Percentiles rank a stretch among this genome's conserved stretches.
Evolutionary conservation across 208 protist species (phyloP).

Genomic region (Paratrypanosoma confusum): DNA sequence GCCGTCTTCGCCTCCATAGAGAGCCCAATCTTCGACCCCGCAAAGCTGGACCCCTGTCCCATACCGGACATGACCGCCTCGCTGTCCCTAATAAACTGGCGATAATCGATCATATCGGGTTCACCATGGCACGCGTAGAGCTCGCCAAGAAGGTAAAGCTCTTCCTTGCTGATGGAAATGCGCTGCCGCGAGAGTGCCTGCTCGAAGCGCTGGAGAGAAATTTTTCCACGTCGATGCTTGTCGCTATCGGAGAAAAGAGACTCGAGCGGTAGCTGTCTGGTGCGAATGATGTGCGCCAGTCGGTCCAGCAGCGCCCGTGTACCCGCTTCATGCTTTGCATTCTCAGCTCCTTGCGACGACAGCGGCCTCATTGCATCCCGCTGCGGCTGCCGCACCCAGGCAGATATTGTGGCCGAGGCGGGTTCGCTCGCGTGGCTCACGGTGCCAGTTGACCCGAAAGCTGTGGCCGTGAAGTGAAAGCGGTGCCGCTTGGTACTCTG

Average conservation of each 20-base stretch:
- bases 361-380: too few species aligned
- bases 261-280: conserved; percentile 57
- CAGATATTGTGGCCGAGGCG: too few species aligned
- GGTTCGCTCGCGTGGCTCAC: too few species aligned
- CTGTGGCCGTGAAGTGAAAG: background rate
- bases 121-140: conserved; percentile 40
- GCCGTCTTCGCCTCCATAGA: background rate
- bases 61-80: background rate
- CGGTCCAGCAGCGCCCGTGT: conserved; percentile 35
- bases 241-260: conserved; percentile 87
- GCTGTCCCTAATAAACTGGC: conserved; percentile 50
- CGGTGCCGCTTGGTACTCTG: too few species aligned
- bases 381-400: too few species aligned
- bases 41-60: background rate
- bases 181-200: conserved; percentile 59
- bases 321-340: too few species aligned
- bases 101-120: conserved; percentile 39
- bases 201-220: conserved; percentile 42
- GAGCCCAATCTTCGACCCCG: background rate
- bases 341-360: too few species aligned
- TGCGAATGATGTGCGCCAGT: conserved; percentile 39
- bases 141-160: conserved; percentile 22
- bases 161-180: conserved; percentile 30
- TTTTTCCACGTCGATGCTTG: conserved; percentile 48
- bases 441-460: background rate